Evolutionary conservation across 805 yeast genomes (phyloP), one percentile per base, ranked within the genome.

Genomic region (Hanseniaspora clermontiae): DNA sequence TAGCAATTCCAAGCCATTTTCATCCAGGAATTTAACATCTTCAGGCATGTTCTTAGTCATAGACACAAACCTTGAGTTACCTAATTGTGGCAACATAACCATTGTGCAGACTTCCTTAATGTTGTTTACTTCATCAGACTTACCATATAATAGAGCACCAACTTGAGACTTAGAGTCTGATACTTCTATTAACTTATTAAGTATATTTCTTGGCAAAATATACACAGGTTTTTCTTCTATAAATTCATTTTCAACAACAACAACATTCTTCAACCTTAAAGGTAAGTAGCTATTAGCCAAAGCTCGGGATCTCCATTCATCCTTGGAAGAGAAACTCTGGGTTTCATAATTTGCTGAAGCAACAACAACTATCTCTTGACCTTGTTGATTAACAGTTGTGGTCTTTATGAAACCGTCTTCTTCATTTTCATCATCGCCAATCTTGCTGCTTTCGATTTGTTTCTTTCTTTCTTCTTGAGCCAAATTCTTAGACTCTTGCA

Each of bases 301-400:
- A 0, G 97, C 96, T 42, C 95, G 72, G 55, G 77, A 76, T 62
- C 97, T 77, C 99, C 99, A 93, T 64, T 89, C 95, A 38, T 89
- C 81, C 66, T 81, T 83, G 1, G 96, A 87, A 48, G 83, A 75
- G 66, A 93, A 93, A 15, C 83, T 71, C 70, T 81, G 83, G 63
- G 87, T 93, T 66, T 89, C 98, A 65, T 86, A 90, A 60, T 81
- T 81, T 17, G 90, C 81, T 0, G 97, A 89, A 0, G 97, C 89
- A 34, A 91, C 96, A 0, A 96, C 91, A 43, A 86, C 84, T 63
- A 93, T 91, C 63, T 90, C 95, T 65, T 93, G 98, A 37, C 99
- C 99, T 64, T 90, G 97, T 1, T 87, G 95, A 65, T 88, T 93
- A 29, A 82, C 82, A 0, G 95, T 85, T 57, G 82, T 84, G 0